These are phyloP conservation scores for Solanum chmielewskii DNA, from an alignment of 257 asterid genomes.

Conservation along the genomic window DNA sequence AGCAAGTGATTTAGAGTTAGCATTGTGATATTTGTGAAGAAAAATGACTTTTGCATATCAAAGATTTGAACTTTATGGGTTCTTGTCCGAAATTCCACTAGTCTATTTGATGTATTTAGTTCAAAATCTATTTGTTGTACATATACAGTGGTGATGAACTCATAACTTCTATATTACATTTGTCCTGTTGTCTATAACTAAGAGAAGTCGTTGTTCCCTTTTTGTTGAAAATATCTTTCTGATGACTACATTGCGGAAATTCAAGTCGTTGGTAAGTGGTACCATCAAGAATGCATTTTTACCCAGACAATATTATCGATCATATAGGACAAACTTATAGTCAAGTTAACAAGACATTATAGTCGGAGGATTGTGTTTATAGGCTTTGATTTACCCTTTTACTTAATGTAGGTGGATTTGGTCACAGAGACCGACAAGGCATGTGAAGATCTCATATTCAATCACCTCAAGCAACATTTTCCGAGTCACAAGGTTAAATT, in stretches of 20 bases:
- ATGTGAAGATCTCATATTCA: slow-evolving; percentile 78
- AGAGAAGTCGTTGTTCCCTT: background rate
- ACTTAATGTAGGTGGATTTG: slow-evolving; percentile 69
- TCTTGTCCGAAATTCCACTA: background rate
- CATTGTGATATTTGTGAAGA: background rate
- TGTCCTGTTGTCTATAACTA: background rate
- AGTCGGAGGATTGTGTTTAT: background rate
- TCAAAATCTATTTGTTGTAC: background rate
- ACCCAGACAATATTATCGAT: background rate
- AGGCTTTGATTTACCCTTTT: background rate
- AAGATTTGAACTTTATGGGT: background rate
- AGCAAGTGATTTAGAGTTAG: background rate
- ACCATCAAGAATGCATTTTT: background rate
- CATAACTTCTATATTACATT: background rate
- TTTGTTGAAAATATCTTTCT: background rate
- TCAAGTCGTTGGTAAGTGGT: background rate
- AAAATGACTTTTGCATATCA: background rate
- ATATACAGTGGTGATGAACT: background rate
- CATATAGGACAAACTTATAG: background rate
- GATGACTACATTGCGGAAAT: background rate
- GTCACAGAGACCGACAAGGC: slow-evolving; percentile 93
- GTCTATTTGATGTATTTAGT: background rate
- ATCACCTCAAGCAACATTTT: slow-evolving; percentile 43
- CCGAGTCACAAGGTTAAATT: slow-evolving; percentile 62
- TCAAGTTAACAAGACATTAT: background rate